Evolutionary conservation across 192 early-diverging fungal genomes (phyloP).

Genomic region (Coemansia sp.): DNA sequence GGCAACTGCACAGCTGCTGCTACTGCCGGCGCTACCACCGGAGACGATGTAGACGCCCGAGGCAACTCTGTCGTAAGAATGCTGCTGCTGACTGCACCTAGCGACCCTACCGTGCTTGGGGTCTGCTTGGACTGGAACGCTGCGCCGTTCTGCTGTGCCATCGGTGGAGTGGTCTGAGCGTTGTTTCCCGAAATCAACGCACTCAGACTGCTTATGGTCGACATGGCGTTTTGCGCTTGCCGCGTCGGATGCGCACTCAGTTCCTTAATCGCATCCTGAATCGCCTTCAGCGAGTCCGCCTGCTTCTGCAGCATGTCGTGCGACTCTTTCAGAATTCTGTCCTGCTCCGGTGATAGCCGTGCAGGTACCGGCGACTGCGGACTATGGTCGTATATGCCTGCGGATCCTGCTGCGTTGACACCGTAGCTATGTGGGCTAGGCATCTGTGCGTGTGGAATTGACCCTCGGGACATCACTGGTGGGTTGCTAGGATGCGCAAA

Average conservation of each 20-base stretch:
- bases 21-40: background rate
- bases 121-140: background rate
- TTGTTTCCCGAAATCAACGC: conserved; percentile 20
- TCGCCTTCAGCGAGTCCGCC: conserved; percentile 15
- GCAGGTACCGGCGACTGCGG: conserved; percentile 2
- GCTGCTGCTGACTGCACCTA: background rate
- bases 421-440: background rate
- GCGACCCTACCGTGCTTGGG: background rate
- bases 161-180: background rate
- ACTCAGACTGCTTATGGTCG: conserved; percentile 26
- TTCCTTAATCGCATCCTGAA: conserved; percentile 27
- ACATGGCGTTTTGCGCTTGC: conserved; percentile 28
- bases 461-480: background rate
- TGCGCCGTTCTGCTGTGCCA: background rate
- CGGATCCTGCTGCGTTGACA: background rate
- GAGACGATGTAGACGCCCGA: background rate
- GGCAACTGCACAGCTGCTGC: conserved; percentile 4
- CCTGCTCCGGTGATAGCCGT: conserved; percentile 32
- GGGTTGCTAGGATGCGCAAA: background rate
- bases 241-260: conserved; percentile 11
- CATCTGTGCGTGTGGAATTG: background rate
- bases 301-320: conserved; percentile 42
- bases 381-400: background rate
- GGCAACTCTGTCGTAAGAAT: background rate
- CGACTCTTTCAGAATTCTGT: conserved; percentile 30